Base-by-base conservation (phyloP, 495 filamentous ascomycete species). In the Penicillium roqueforti region DNA sequence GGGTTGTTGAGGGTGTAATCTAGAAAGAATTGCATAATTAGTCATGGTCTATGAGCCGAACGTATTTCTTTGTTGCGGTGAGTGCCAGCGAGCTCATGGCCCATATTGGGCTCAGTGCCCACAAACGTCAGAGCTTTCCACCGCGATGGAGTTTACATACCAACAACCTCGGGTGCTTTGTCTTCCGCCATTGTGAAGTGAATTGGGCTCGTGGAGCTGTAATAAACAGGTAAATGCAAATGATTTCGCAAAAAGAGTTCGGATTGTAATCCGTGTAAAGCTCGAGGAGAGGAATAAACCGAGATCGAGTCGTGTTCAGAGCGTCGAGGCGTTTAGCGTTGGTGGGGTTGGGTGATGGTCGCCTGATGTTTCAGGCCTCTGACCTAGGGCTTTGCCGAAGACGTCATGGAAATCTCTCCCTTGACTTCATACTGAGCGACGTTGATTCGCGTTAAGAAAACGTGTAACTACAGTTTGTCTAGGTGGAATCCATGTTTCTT, bases 1-100 rank as follows among this genome's bases (percentile, higher is more conserved):
- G 93, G 91, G 80, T 97, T 98, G 75, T 87, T 88, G 67, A 97
- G 81, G 55, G 90, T 83, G 79, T 97, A 95, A 71, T 97, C 93
- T 97, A 58, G 34, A 47, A 22, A 53, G 18, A n/a, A 38, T 36
- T 31, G 46, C 22, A 20, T 25, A 36, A 8, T 38, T 38, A 28
- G 38, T 43, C 36, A 43, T 40, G 39, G 1, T 28, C 32, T 25
- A 16, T 13, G 7, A 10, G 16, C 9, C 37, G 34, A 20, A 47
- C n/a, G 6, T 25, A 34, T 31, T 38, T 26, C 45, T 48, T 31
- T 20, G 10, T 25, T 6, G 31, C 16, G 38, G 54, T 32, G 31
- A 9, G 41, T 18, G 34, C 45, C 47, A 41, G 31, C 38, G 56
- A 64, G 61, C 58, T 61, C 52, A 45, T 28, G 42, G 40, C 14